Evolutionary conservation across 805 yeast genomes (phyloP).

Genomic region (Millerago galiae): DNA sequence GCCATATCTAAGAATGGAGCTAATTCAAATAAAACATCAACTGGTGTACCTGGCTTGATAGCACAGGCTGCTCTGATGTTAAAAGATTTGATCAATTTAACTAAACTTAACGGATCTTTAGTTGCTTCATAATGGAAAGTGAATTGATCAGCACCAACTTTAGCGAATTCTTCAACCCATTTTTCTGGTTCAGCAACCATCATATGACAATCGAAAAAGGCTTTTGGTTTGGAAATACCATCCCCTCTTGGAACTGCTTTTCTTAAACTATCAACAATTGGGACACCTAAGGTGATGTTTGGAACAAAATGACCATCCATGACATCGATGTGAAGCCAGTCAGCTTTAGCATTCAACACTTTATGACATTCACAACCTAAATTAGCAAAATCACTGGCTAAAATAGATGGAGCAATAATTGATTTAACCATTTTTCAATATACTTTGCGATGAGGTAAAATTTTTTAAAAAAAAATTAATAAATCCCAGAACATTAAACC

Average conservation of each 20-base stretch:
- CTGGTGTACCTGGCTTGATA: conserved; percentile 87
- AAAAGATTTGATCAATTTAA: conserved; percentile 63
- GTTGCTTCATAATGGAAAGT: conserved; percentile 96
- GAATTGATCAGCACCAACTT: conserved; percentile 92
- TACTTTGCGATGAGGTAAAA: not conserved
- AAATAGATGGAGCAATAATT: conserved; percentile 88
- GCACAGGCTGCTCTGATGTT: conserved; percentile 97
- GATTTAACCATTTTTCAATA: conserved; percentile 57
- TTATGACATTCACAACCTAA: conserved; percentile 82
- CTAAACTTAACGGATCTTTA: conserved; percentile 64
- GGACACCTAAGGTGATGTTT: conserved; percentile 90
- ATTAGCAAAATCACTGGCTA: conserved; percentile 88
- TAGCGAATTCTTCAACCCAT: conserved; percentile 90
- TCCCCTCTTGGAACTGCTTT: conserved; percentile 63
- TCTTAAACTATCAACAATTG: conserved; percentile 74
- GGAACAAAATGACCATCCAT: conserved; percentile 99
- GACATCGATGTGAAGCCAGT: conserved; percentile 96
- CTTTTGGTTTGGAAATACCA: conserved; percentile 38
- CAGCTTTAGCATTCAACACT: conserved; percentile 76
- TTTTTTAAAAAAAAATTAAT: not conserved
- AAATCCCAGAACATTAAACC: not conserved
- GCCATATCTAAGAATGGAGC: conserved; percentile 85
- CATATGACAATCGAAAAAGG: conserved; percentile 93
- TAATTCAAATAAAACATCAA: conserved; percentile 70
- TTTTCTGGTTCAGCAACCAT: conserved; percentile 90